These are phyloP conservation scores for Elsinoe perseae DNA, from an alignment of 2,329 filamentous ascomycete species.

Conservation along the genomic window DNA sequence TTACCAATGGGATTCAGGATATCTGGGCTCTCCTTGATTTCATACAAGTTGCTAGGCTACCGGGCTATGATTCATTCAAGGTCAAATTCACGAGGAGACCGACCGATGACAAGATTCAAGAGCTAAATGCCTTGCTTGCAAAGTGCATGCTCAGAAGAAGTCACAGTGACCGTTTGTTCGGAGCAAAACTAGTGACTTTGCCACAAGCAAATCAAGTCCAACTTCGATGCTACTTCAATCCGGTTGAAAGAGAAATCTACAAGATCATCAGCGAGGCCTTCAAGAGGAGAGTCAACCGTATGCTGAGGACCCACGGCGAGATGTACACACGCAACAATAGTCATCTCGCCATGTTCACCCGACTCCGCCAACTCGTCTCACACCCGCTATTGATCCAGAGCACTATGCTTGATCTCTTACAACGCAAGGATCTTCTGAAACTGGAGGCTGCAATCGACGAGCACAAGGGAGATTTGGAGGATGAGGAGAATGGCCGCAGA, in stretches of 20 bases:
- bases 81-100: neutral
- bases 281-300: constrained; percentile 36
- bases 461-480: neutral
- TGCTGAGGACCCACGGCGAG: constrained; percentile 21
- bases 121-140: constrained; percentile 21
- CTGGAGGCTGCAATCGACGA: neutral
- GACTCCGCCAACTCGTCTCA: constrained; percentile 45
- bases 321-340: constrained; percentile 32
- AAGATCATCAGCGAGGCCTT: constrained; percentile 43
- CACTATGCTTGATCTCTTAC: constrained; percentile 39
- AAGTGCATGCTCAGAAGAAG: constrained; percentile 50
- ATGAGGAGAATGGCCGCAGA: neutral
- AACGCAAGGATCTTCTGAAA: constrained; percentile 35
- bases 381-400: constrained; percentile 44
- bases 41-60: constrained; percentile 49
- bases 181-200: constrained; percentile 46
- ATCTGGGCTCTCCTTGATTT: constrained; percentile 54
- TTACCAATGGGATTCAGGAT: constrained; percentile 30
- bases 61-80: neutral
- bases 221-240: constrained; percentile 42
- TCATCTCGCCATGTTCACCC: constrained; percentile 41
- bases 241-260: constrained; percentile 47
- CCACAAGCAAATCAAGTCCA: constrained; percentile 42
- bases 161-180: constrained; percentile 47
- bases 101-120: neutral